Evolutionary conservation across 169 alveolate genomes (phyloP).

Genomic region (Plasmodium cynomolgi): DNA sequence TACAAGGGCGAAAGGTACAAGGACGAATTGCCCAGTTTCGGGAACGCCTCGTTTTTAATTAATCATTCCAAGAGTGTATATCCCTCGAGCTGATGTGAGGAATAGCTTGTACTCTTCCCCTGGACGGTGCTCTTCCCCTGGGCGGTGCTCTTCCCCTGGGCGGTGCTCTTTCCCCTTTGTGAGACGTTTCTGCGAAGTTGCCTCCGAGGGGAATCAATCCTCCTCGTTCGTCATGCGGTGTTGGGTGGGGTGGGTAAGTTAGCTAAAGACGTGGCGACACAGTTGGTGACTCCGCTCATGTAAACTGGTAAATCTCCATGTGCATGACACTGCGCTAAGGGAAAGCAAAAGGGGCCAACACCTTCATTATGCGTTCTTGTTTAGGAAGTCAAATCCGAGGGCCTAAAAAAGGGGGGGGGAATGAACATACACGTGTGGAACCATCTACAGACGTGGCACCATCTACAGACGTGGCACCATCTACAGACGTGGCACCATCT

Average conservation of each 20-base stretch:
- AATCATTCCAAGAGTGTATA: not conserved
- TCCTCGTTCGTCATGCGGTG: not conserved
- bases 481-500: not conserved
- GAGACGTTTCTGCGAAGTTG: not conserved
- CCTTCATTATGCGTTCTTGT: constrained; percentile 34
- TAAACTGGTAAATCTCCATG: not conserved
- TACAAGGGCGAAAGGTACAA: not conserved
- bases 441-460: not conserved
- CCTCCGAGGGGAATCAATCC: not conserved
- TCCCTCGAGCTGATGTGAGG: not conserved
- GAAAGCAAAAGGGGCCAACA: not conserved
- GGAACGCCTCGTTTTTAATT: not conserved
- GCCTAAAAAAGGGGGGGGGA: constrained; percentile 11
- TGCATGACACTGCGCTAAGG: not conserved
- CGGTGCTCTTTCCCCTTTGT: not conserved
- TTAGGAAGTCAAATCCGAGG: constrained; percentile 73
- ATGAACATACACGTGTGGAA: not conserved
- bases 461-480: not conserved
- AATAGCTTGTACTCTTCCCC: not conserved
- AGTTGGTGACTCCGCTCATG: not conserved
- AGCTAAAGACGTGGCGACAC: not conserved
- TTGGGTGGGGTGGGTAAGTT: too few species aligned
- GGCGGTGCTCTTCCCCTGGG: not conserved
- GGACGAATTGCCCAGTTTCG: not conserved
- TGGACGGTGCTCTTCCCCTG: too few species aligned